Percentiles rank a stretch among this genome's conserved stretches.
Evolutionary conservation across 805 yeast genomes (phyloP).

Genomic region (Saccharomyces jurei): DNA sequence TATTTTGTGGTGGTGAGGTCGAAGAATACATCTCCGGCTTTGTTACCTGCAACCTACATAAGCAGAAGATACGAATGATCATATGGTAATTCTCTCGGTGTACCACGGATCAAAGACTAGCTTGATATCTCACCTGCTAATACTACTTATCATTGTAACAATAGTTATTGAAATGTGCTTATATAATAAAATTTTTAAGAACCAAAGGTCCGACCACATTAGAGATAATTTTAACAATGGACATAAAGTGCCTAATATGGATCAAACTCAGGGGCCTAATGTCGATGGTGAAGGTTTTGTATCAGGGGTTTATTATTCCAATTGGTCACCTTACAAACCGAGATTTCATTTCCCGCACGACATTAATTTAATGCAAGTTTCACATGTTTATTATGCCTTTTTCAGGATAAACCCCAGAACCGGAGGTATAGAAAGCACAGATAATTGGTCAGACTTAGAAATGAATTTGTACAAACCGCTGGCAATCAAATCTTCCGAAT

Average conservation of each 20-base stretch:
- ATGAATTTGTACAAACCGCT: constrained; percentile 23
- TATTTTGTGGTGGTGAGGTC: background rate
- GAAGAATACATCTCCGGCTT: background rate
- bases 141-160: background rate
- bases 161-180: constrained; percentile 11
- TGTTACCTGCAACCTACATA: background rate
- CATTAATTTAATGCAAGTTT: constrained; percentile 47
- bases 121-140: background rate
- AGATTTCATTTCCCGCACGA: constrained; percentile 52
- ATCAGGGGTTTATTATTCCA: constrained; percentile 41
- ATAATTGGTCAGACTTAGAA: constrained; percentile 58
- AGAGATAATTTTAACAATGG: background rate
- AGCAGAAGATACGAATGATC: background rate
- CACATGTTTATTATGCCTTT: constrained; percentile 77
- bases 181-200: constrained; percentile 8
- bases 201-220: background rate
- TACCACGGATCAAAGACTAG: background rate
- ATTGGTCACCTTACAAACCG: constrained; percentile 61
- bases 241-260: background rate
- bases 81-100: background rate
- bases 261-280: background rate
- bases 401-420: constrained; percentile 45
- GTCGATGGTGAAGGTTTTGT: constrained; percentile 6
- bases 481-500: constrained; percentile 3
- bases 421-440: constrained; percentile 50